A percentile compares a stretch with the other conserved stretches of the same genome.
Evolutionary conservation across 306 rosid genomes (phyloP).

Genomic region (Cicer pinnatifidum): DNA sequence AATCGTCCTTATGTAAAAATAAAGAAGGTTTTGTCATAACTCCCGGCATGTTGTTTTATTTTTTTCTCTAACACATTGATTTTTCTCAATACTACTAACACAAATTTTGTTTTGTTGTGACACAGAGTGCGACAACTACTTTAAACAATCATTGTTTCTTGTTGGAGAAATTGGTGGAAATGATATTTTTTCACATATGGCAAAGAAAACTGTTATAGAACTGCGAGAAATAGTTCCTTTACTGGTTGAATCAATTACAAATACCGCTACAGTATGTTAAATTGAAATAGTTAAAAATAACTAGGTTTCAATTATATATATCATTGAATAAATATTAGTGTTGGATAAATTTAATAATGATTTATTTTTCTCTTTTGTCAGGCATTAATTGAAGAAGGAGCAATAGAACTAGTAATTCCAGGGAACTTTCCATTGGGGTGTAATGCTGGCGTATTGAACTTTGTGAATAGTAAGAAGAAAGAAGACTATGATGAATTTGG

Average conservation of each 20-base stretch:
- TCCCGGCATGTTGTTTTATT: not conserved
- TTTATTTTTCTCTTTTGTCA: not conserved
- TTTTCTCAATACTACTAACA: not conserved
- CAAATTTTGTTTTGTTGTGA: not conserved
- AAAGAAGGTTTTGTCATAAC: not conserved
- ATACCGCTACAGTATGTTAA: not conserved
- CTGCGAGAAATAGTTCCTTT: not conserved
- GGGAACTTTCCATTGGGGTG: conserved; percentile 26
- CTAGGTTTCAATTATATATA: not conserved
- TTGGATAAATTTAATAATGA: not conserved
- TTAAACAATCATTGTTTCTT: not conserved
- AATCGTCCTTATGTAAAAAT: conserved; percentile 45
- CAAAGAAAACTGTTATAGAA: not conserved
- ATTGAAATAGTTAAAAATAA: not conserved
- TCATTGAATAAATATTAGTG: not conserved
- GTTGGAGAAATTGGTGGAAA: conserved; percentile 29
- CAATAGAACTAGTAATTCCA: not conserved
- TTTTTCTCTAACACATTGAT: not conserved
- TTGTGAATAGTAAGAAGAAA: conserved; percentile 19
- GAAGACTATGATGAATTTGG: not conserved
- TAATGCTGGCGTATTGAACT: conserved; percentile 8
- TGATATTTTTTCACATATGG: not conserved
- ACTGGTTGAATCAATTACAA: not conserved
- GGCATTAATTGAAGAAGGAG: conserved; percentile 22
- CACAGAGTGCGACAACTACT: not conserved